phyloP scores from a whole-genome alignment of 2,329 filamentous ascomycete species.

The Aspergillus arachidicola region DNA sequence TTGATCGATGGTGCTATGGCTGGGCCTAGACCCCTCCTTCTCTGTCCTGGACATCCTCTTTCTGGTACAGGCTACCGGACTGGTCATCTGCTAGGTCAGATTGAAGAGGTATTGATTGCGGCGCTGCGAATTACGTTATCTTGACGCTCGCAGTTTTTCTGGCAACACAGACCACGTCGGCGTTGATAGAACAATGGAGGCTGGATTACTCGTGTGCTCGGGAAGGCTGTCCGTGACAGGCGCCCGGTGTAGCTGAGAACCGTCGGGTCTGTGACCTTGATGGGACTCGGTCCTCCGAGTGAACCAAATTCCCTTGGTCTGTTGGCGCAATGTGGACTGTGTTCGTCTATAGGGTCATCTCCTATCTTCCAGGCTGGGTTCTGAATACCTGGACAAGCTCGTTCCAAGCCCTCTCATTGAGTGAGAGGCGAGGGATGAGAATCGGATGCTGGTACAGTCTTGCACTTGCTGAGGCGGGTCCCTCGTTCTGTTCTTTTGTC shows the following conservation, averaged over 20 bases:
- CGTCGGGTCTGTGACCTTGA: conserved; percentile 39
- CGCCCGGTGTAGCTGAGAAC: conserved; percentile 31
- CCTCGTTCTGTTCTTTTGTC: conserved; percentile 27
- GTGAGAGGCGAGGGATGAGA: conserved; percentile 40
- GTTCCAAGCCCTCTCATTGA: conserved; percentile 31
- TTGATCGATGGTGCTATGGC: conserved; percentile 17
- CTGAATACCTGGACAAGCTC: conserved; percentile 39
- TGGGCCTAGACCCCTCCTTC: conserved; percentile 25
- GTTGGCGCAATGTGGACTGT: background rate
- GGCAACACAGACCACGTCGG: conserved; percentile 14
- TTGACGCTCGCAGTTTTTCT: conserved; percentile 24
- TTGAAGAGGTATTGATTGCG: conserved; percentile 20
- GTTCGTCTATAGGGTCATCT: conserved; percentile 53
- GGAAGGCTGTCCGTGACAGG: conserved; percentile 32
- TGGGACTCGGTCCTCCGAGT: conserved; percentile 13
- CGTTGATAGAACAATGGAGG: conserved; percentile 8
- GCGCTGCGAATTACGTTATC: conserved; percentile 33
- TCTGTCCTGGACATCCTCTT: conserved; percentile 37
- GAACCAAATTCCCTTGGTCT: background rate
- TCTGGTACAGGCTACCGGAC: conserved; percentile 44
- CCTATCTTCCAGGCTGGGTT: conserved; percentile 56
- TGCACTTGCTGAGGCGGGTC: conserved; percentile 37
- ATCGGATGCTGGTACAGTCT: conserved; percentile 52
- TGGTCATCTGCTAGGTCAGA: conserved; percentile 31
- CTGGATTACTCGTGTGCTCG: conserved; percentile 9